Evolutionary conservation across 768 basidiomycete species (phyloP), one percentile per base, ranked within the genome.

Genomic region (Cyclocybe aegerita): DNA sequence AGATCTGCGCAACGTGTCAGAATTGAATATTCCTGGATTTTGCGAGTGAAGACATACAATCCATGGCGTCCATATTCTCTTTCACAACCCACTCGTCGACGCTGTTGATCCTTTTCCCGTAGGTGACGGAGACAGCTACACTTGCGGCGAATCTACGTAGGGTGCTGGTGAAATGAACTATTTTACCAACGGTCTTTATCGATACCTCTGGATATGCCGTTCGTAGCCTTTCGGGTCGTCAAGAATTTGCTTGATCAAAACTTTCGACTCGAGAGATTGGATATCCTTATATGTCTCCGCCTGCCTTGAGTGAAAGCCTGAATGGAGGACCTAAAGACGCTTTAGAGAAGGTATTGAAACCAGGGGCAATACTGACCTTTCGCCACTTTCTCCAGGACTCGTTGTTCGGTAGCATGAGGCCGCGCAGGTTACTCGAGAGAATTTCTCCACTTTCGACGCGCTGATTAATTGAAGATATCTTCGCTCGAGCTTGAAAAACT

Each of bases 331-430:
- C 76, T 77, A 23, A 23, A 23, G 23, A 23, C 5, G 23, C 23
- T 35, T 16, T 39, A 12, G 4, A 23, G 23, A 43, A 36, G 7
- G 17, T 16, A n/a, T 29, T 32, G 9, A 14, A 14, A 39, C 9
- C 9, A 23, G 23, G 23, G 23, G 23, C 2, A 23, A 5, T 23
- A 39, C 35, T 12, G 23, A 76, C 77, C 62, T 73, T 76, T 14
- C 77, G 70, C 73, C 74, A 77, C 60, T 66, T 72, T 14, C 74
- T 67, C 78, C 76, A 79, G n/a, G 58, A 51, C 4, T 75, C 71
- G 32, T 68, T 70, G 48, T 75, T 70, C 2, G 71, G 68, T 5
- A 75, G 66, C 71, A 79, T 70, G 11, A 79, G 61, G 0, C 76
- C 76, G 12, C 77, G 72, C 54, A 62, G 69, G 44, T 76, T 75